These are phyloP conservation scores for Capsaspora owczarzaki DNA, from an alignment of 78 protist species.

Conservation along the genomic window DNA sequence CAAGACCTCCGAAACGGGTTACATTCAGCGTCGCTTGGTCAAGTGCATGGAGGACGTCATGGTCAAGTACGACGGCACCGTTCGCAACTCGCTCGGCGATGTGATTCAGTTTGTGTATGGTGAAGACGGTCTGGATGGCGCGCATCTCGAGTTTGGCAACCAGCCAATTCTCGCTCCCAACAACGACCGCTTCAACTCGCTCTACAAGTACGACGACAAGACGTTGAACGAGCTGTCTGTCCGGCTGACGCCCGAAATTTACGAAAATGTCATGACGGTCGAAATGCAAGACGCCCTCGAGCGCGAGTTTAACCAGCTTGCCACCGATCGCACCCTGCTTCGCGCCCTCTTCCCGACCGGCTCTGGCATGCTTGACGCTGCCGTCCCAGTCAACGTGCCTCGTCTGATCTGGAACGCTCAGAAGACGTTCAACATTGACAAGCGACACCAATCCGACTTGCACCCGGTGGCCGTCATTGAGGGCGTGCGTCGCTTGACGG, in stretches of 20 bases:
- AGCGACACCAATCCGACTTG: conserved; percentile 31
- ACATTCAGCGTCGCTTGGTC: conserved; percentile 92
- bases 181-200: background rate
- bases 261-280: background rate
- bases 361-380: conserved; percentile 1
- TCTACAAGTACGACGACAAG: background rate
- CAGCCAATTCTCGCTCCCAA: background rate
- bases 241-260: background rate
- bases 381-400: conserved; percentile 75
- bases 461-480: conserved; percentile 47
- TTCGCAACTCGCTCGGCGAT: conserved; percentile 87
- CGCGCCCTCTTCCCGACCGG: conserved; percentile 44
- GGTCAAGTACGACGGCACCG: conserved; percentile 89
- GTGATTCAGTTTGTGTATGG: conserved; percentile 91
- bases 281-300: conserved; percentile 16
- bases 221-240: background rate
- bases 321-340: conserved; percentile 43
- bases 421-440: conserved; percentile 1
- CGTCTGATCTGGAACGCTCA: conserved; percentile 77
- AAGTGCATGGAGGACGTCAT: conserved; percentile 91
- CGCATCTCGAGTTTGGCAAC: background rate
- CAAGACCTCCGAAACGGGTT: conserved; percentile 98
- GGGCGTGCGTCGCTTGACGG: conserved; percentile 20
- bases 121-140: conserved; percentile 86
- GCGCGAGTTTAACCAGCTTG: conserved; percentile 35